phyloP scores from a whole-genome alignment of 345 rosid genomes.

The Gossypium rotundifolium region DNA sequence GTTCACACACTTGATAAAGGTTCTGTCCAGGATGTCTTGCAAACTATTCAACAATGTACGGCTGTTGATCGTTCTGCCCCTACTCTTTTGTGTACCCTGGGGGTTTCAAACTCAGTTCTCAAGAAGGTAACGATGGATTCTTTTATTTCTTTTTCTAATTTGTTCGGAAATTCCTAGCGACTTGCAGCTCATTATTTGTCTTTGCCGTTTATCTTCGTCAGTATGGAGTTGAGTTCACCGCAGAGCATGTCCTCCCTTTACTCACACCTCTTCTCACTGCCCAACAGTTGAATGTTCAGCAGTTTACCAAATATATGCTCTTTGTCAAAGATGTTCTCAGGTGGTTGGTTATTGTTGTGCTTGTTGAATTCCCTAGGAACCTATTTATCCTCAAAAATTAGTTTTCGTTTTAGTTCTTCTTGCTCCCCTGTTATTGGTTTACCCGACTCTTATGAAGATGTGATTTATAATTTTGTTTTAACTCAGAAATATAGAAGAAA shows the following conservation, averaged over 20 bases:
- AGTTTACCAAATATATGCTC: conserved; percentile 90
- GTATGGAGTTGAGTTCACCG: conserved; percentile 85
- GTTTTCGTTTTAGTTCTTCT: no score
- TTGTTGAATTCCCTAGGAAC: neutral
- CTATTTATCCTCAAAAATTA: no score
- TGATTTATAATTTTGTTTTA: conserved; percentile 9
- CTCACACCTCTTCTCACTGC: conserved; percentile 83
- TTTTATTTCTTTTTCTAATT: neutral
- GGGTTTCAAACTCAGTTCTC: conserved; percentile 79
- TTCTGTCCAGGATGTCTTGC: conserved; percentile 60
- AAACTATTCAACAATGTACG: conserved; percentile 88
- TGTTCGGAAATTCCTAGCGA: neutral
- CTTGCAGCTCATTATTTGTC: conserved; percentile 7
- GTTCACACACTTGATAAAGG: conserved; percentile 67
- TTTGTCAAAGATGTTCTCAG: conserved; percentile 90
- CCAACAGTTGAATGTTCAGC: conserved; percentile 87
- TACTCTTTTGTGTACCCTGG: conserved; percentile 95
- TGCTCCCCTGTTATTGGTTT: neutral
- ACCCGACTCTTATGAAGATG: conserved; percentile 1
- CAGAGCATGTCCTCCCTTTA: conserved; percentile 84
- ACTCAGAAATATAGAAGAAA: conserved; percentile 79
- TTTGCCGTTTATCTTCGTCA: conserved; percentile 26
- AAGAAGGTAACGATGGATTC: conserved; percentile 51
- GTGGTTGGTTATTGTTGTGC: conserved; percentile 15
- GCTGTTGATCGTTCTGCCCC: conserved; percentile 94